phyloP scores from a whole-genome alignment of 257 asterid genomes.

The Coffea eugenioides region DNA sequence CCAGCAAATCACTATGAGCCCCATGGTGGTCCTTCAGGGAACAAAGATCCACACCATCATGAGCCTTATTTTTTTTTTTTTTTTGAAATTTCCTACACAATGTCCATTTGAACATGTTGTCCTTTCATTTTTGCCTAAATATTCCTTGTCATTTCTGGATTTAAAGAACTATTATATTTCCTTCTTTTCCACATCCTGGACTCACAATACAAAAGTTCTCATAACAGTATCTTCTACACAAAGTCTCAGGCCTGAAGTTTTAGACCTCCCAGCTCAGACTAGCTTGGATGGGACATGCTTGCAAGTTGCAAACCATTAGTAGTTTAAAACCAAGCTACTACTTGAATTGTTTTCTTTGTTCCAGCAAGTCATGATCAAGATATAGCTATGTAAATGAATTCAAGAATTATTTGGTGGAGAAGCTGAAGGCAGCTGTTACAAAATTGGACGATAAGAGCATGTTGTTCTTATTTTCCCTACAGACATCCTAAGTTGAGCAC shows the following conservation, averaged over 20 bases:
- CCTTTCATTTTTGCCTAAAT: too few relatives aligned
- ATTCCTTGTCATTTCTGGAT: too few relatives aligned
- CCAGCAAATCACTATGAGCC: too few relatives aligned
- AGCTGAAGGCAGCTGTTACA: constrained; percentile 86
- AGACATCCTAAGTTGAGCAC: constrained; percentile 79
- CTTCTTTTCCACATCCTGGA: neutral
- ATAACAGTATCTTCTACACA: neutral
- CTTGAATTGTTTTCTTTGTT: constrained; percentile 84
- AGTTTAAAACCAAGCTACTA: constrained; percentile 62
- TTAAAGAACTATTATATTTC: neutral
- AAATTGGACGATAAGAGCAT: constrained; percentile 75
- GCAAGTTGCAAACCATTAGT: constrained; percentile 62
- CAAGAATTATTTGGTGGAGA: constrained; percentile 81
- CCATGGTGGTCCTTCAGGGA: too few relatives aligned
- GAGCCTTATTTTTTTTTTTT: too few relatives aligned
- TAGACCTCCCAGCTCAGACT: constrained; percentile 93
- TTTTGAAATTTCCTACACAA: too few relatives aligned
- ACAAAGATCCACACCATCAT: too few relatives aligned
- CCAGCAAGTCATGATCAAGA: constrained; percentile 79
- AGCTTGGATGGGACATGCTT: constrained; percentile 70
- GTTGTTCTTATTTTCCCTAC: constrained; percentile 92
- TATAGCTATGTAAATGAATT: constrained; percentile 79
- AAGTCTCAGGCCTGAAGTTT: constrained; percentile 66
- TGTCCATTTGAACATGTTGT: too few relatives aligned
- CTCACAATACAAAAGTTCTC: neutral